These are phyloP conservation scores for Hemileccinum rubropunctum DNA, from an alignment of 768 basidiomycete genomes.

Conservation along the genomic window DNA sequence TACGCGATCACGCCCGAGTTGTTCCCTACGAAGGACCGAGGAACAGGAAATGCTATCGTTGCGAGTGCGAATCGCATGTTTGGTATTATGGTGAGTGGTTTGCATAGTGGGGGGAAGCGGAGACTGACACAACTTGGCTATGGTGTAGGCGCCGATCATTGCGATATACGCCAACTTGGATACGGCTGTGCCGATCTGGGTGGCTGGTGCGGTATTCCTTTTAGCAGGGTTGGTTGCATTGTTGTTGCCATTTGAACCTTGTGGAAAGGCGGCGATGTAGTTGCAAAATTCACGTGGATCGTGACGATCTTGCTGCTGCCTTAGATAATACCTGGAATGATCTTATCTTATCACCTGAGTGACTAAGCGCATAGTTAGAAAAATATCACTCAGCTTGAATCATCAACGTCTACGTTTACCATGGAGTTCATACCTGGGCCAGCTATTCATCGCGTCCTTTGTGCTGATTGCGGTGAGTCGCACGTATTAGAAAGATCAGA, in stretches of 20 bases:
- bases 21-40: conserved; percentile 52
- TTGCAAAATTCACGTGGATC: background rate
- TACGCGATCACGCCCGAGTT: conserved; percentile 46
- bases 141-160: conserved; percentile 44
- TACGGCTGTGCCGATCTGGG: conserved; percentile 53
- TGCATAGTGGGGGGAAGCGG: too few species aligned
- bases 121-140: background rate
- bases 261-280: conserved; percentile 52
- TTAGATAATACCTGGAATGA: too few species aligned
- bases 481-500: background rate
- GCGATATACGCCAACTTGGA: conserved; percentile 47
- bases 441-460: conserved; percentile 78
- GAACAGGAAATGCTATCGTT: conserved; percentile 55
- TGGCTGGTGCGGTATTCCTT: conserved; percentile 52
- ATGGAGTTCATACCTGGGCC: conserved; percentile 83
- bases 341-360: conserved; percentile 18
- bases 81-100: conserved; percentile 49
- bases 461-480: conserved; percentile 79
- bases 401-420: background rate
- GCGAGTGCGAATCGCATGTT: conserved; percentile 53
- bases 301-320: background rate
- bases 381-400: background rate
- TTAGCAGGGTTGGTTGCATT: conserved; percentile 46
- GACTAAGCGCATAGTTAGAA: conserved; percentile 16
- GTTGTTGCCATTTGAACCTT: conserved; percentile 54